Conservation (phyloP, 2,329 filamentous ascomycete species). For the Colletotrichum graminicola region DNA sequence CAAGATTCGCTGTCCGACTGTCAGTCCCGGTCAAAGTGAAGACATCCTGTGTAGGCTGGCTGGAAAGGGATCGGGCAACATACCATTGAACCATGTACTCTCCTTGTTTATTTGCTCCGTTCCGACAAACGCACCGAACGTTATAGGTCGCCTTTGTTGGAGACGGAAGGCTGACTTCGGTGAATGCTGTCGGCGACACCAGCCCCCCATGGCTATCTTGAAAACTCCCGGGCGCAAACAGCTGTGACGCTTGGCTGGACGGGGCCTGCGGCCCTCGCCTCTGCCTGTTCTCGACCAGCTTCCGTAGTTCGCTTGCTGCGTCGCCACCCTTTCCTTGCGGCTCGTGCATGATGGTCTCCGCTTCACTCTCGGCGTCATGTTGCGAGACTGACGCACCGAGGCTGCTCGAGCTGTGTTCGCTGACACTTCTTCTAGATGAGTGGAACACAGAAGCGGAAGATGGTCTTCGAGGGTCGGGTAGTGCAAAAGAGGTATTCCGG, state of each 20-base stretch:
- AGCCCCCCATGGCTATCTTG: slow-evolving; percentile 53
- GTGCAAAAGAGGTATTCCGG: slow-evolving; percentile 68
- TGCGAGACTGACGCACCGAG: slow-evolving; percentile 47
- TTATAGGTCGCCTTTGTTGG: slow-evolving; percentile 58
- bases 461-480: slow-evolving; percentile 66
- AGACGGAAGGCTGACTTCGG: slow-evolving; percentile 61
- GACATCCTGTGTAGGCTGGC: slow-evolving; percentile 25
- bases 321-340: slow-evolving; percentile 61
- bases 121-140: slow-evolving; percentile 69
- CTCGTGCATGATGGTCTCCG: slow-evolving; percentile 69
- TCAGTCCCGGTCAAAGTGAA: slow-evolving; percentile 27
- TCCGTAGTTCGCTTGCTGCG: slow-evolving; percentile 71
- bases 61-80: slow-evolving; percentile 41
- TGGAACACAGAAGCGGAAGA: slow-evolving; percentile 61
- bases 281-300: slow-evolving; percentile 66
- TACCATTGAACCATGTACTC: slow-evolving; percentile 76
- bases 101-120: slow-evolving; percentile 56
- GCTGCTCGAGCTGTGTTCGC: slow-evolving; percentile 62
- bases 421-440: slow-evolving; percentile 60
- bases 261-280: slow-evolving; percentile 52
- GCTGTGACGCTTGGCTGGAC: slow-evolving; percentile 38
- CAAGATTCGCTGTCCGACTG: slow-evolving; percentile 67
- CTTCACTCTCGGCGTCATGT: slow-evolving; percentile 67
- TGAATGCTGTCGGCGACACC: slow-evolving; percentile 65
- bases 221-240: slow-evolving; percentile 49